Evolutionary conservation across 1,284 basidiomycete genomes (phyloP).

Genomic region (Limonomyces culmigenus): DNA sequence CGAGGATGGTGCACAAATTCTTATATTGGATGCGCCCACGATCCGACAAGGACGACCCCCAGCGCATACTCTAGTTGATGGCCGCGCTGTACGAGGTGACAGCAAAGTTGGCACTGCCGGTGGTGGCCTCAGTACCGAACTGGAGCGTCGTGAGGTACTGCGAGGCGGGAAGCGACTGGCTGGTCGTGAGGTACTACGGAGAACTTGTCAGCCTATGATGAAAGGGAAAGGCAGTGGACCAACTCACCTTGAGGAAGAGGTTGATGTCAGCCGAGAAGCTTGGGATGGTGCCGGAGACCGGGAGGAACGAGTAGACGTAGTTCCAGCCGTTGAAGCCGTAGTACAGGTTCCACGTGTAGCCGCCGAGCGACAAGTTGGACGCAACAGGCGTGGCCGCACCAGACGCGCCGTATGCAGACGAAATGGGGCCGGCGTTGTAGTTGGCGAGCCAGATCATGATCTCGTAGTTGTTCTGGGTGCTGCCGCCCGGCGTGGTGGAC

Average conservation of each 20-base stretch:
- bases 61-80: too few relatives aligned
- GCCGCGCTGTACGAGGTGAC: neutral
- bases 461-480: slow-evolving; percentile 34
- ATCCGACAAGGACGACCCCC: too few relatives aligned
- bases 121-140: neutral
- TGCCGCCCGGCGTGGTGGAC: slow-evolving; percentile 27
- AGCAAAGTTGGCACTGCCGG: neutral
- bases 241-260: slow-evolving; percentile 30
- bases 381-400: slow-evolving; percentile 31
- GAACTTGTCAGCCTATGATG: neutral
- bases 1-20: too few relatives aligned
- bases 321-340: slow-evolving; percentile 41
- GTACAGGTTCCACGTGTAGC: slow-evolving; percentile 29
- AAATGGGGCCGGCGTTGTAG: slow-evolving; percentile 40
- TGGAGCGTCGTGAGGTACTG: slow-evolving; percentile 1
- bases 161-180: slow-evolving; percentile 24
- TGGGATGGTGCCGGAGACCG: slow-evolving; percentile 22
- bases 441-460: slow-evolving; percentile 56
- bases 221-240: neutral
- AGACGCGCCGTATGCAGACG: slow-evolving; percentile 23
- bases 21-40: too few relatives aligned
- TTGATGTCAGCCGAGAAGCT: slow-evolving; percentile 40
- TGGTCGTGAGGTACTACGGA: slow-evolving; percentile 30
- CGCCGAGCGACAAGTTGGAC: slow-evolving; percentile 16
- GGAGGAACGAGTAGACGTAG: slow-evolving; percentile 47